Evolutionary conservation across 176 grass and related monocot species (phyloP).

Genomic region (Zoysia japonica): DNA sequence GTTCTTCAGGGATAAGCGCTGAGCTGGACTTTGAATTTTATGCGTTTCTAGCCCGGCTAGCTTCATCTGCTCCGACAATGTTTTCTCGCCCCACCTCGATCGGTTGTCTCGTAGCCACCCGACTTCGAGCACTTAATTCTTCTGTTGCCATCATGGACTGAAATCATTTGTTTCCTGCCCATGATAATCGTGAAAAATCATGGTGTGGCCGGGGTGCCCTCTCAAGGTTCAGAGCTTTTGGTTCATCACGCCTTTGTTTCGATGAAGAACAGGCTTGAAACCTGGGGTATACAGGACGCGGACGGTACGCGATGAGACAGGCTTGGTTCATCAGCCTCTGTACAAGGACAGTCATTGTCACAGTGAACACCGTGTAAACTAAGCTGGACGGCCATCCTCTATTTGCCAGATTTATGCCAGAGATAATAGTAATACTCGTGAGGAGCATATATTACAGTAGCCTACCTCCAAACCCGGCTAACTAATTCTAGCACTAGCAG

Average conservation of each 20-base stretch:
- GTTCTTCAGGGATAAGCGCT: constrained; percentile 45
- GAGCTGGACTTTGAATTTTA: constrained; percentile 36
- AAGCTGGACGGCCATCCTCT: constrained; percentile 30
- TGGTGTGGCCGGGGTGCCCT: too few relatives aligned
- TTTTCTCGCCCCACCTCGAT: neutral
- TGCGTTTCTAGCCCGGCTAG: neutral
- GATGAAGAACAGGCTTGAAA: neutral
- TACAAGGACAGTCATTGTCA: neutral
- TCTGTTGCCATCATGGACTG: constrained; percentile 23
- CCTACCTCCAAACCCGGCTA: neutral
- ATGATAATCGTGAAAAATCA: neutral
- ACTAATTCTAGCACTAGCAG: neutral
- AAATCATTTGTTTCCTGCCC: neutral
- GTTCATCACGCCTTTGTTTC: neutral
- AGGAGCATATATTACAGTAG: too few relatives aligned
- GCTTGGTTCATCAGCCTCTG: neutral
- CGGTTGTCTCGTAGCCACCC: constrained; percentile 24
- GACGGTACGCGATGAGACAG: too few relatives aligned
- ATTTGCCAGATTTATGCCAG: neutral
- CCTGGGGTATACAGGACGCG: neutral
- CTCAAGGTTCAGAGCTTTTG: neutral
- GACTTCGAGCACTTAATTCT: constrained; percentile 4
- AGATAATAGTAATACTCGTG: too few relatives aligned
- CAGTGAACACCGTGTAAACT: neutral
- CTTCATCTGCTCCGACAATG: constrained; percentile 14